Evolutionary conservation across 2,329 filamentous ascomycete genomes (phyloP).

Genomic region (Calonectria fujianensis): DNA sequence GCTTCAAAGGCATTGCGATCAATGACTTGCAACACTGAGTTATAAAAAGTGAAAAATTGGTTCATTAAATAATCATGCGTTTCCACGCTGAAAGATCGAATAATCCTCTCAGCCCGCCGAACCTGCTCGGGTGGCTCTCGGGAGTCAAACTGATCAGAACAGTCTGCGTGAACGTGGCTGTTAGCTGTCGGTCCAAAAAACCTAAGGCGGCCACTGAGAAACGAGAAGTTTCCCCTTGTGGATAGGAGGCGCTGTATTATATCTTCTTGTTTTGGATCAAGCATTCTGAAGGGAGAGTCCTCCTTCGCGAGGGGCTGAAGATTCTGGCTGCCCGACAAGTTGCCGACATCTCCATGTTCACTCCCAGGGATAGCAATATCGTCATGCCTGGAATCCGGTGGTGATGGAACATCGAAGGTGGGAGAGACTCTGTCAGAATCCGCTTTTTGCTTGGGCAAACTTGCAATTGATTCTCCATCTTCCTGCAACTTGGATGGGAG

Average conservation of each 20-base stretch:
- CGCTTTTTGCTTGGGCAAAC: conserved; percentile 34
- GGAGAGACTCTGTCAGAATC: conserved; percentile 43
- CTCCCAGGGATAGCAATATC: conserved; percentile 55
- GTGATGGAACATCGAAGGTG: conserved; percentile 54
- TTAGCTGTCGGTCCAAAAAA: conserved; percentile 74
- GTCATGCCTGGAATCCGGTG: conserved; percentile 59
- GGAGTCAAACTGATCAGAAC: conserved; percentile 58
- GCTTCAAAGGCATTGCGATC: conserved; percentile 70
- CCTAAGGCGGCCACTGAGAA: conserved; percentile 68
- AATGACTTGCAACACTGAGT: conserved; percentile 68
- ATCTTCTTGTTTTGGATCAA: conserved; percentile 66
- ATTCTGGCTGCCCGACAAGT: conserved; percentile 46
- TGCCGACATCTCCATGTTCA: conserved; percentile 48
- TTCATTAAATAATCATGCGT: conserved; percentile 73
- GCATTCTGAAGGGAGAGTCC: conserved; percentile 60
- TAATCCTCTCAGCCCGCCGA: conserved; percentile 68
- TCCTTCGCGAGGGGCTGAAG: conserved; percentile 54
- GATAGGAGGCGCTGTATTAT: conserved; percentile 70
- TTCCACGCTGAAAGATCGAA: conserved; percentile 65
- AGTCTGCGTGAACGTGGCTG: conserved; percentile 69
- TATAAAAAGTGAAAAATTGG: conserved; percentile 72
- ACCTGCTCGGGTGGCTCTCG: conserved; percentile 67
- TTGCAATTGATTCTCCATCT: conserved; percentile 10
- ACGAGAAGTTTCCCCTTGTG: conserved; percentile 69
- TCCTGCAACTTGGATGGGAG: conserved; percentile 55